Evolutionary conservation across 768 basidiomycete species (phyloP).

Genomic region (Kwoniella sp.): DNA sequence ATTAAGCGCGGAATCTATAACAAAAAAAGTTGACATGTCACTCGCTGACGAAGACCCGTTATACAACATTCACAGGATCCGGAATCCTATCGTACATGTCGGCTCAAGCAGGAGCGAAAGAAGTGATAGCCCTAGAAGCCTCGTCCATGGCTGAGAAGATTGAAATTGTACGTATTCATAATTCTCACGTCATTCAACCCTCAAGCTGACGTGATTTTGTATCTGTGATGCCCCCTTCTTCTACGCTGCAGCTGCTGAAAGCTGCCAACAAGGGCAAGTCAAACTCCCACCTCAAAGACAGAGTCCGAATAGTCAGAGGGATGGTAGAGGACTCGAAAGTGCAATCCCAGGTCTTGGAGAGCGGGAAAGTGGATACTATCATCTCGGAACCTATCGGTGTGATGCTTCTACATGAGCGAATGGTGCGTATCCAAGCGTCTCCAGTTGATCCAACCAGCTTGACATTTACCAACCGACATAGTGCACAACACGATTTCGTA

Average conservation of each 20-base stretch:
- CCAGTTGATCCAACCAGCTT: too few relatives aligned
- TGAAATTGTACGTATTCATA: constrained; percentile 32
- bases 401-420: constrained; percentile 54
- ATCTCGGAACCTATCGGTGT: constrained; percentile 55
- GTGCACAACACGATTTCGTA: too few relatives aligned
- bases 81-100: constrained; percentile 54
- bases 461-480: too few relatives aligned
- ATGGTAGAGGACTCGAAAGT: constrained; percentile 50
- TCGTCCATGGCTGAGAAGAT: constrained; percentile 55
- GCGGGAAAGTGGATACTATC: constrained; percentile 54
- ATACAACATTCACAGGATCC: constrained; percentile 30
- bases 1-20: too few relatives aligned
- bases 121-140: constrained; percentile 53
- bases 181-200: not conserved
- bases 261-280: constrained; percentile 38
- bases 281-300: constrained; percentile 47
- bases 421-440: constrained; percentile 39
- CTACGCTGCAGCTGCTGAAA: constrained; percentile 34
- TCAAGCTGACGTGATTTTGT: not conserved
- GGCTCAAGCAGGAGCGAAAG: constrained; percentile 53
- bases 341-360: constrained; percentile 39
- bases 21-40: not conserved
- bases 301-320: constrained; percentile 47
- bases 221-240: not conserved
- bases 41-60: constrained; percentile 1